Percentiles rank a stretch among this genome's conserved stretches.
Conservation (phyloP, 768 basidiomycete genomes). For the Solioccasus polychromus region DNA sequence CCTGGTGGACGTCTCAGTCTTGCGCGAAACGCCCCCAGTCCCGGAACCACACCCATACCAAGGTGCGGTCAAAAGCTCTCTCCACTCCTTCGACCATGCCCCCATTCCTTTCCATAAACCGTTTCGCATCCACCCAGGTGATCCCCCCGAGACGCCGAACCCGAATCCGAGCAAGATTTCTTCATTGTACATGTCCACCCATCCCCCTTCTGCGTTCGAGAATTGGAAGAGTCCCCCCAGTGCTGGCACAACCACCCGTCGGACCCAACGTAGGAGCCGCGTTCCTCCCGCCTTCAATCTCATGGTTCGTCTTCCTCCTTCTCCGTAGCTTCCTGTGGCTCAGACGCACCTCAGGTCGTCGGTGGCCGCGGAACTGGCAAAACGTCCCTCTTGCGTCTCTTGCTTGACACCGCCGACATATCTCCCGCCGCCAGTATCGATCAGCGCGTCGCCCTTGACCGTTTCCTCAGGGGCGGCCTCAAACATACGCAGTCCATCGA, state of each 20-base stretch:
- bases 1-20: constrained; percentile 69
- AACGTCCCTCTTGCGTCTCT: constrained; percentile 74
- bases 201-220: constrained; percentile 62
- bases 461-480: constrained; percentile 59
- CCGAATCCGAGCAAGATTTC: constrained; percentile 55
- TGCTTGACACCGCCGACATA: constrained; percentile 82
- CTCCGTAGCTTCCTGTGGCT: background rate
- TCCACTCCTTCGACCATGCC: constrained; percentile 48
- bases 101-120: constrained; percentile 83
- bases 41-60: constrained; percentile 41
- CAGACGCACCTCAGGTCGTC: constrained; percentile 52
- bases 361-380: constrained; percentile 83
- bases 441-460: constrained; percentile 62
- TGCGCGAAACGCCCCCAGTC: constrained; percentile 42
- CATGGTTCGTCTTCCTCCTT: constrained; percentile 56
- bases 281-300: constrained; percentile 80
- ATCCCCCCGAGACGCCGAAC: constrained; percentile 21
- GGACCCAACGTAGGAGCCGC: constrained; percentile 63
- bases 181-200: constrained; percentile 61
- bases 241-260: constrained; percentile 41
- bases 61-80: constrained; percentile 72
- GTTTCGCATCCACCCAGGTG: constrained; percentile 52
- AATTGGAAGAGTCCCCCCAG: constrained; percentile 42
- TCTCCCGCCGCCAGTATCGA: constrained; percentile 75
- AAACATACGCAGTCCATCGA: constrained; percentile 63